These are phyloP conservation scores for Lodderomyces margitis DNA, from an alignment of 1,139 yeast species.

Conservation along the genomic window DNA sequence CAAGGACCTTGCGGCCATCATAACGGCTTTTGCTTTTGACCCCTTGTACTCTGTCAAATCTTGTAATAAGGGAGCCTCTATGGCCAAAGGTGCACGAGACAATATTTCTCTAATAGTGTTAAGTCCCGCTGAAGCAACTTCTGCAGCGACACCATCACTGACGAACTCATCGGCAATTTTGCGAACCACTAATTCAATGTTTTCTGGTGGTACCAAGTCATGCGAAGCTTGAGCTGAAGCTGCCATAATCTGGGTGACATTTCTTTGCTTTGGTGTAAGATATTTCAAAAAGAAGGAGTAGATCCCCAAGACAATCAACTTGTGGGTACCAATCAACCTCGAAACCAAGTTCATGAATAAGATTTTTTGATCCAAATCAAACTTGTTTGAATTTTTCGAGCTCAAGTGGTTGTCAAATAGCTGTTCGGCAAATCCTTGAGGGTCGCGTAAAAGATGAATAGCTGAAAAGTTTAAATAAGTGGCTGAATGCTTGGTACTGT, in stretches of 20 bases:
- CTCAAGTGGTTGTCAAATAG: conserved; percentile 71
- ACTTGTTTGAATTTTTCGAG: conserved; percentile 62
- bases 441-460: conserved; percentile 88
- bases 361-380: conserved; percentile 85
- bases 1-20: conserved; percentile 92
- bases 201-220: conserved; percentile 95
- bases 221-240: conserved; percentile 96
- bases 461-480: conserved; percentile 89
- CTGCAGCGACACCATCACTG: conserved; percentile 96
- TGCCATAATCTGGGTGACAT: conserved; percentile 95
- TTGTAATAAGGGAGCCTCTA: conserved; percentile 80
- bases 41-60: conserved; percentile 90
- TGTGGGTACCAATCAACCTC: conserved; percentile 89
- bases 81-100: conserved; percentile 90
- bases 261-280: conserved; percentile 88
- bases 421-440: conserved; percentile 94
- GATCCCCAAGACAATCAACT: conserved; percentile 82
- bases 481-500: conserved; percentile 51
- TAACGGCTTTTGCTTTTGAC: conserved; percentile 89
- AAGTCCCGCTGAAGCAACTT: conserved; percentile 96
- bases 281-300: conserved; percentile 87
- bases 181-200: conserved; percentile 71
- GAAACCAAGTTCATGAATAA: conserved; percentile 84
- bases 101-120: conserved; percentile 92
- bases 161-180: conserved; percentile 97